A percentile compares a stretch with the other conserved stretches of the same genome.
Evolutionary conservation across 108 stramenopile species (phyloP).

Genomic region (Phaeodactylum tricornutum): DNA sequence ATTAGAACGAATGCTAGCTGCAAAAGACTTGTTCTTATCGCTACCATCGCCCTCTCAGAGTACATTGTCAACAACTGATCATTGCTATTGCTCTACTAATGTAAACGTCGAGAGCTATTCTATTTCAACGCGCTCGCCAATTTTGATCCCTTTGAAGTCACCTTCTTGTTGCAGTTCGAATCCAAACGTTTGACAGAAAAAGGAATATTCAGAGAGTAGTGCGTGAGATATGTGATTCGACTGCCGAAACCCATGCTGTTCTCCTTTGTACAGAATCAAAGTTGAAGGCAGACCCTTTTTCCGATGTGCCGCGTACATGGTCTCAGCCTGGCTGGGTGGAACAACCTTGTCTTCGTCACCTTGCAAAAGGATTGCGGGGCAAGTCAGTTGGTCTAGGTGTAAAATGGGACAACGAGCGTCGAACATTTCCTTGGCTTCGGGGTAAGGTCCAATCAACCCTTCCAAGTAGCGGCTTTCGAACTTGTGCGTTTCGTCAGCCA

Average conservation of each 20-base stretch:
- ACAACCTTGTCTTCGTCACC: constrained; percentile 78
- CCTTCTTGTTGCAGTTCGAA: constrained; percentile 18
- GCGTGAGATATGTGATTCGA: constrained; percentile 74
- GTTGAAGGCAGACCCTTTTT: constrained; percentile 57
- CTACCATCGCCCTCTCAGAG: not conserved
- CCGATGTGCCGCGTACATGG: constrained; percentile 57
- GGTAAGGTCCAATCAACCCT: constrained; percentile 59
- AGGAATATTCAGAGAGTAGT: constrained; percentile 54
- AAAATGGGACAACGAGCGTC: constrained; percentile 60
- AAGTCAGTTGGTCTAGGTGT: constrained; percentile 49
- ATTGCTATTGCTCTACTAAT: not conserved
- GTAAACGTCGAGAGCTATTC: too few relatives aligned
- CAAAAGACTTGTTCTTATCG: not conserved
- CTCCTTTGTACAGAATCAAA: constrained; percentile 67
- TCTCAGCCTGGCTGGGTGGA: constrained; percentile 76
- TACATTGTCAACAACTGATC: not conserved
- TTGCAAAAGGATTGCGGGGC: constrained; percentile 69
- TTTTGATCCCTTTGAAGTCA: not conserved
- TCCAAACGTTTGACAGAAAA: constrained; percentile 61
- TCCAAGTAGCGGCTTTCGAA: constrained; percentile 79
- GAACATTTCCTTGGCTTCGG: constrained; percentile 52
- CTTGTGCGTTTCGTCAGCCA: constrained; percentile 81
- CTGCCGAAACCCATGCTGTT: constrained; percentile 83
- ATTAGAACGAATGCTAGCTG: too few relatives aligned
- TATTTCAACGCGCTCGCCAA: not conserved